Evolutionary conservation across 345 rosid genomes (phyloP).

Genomic region (Populus tremula): DNA sequence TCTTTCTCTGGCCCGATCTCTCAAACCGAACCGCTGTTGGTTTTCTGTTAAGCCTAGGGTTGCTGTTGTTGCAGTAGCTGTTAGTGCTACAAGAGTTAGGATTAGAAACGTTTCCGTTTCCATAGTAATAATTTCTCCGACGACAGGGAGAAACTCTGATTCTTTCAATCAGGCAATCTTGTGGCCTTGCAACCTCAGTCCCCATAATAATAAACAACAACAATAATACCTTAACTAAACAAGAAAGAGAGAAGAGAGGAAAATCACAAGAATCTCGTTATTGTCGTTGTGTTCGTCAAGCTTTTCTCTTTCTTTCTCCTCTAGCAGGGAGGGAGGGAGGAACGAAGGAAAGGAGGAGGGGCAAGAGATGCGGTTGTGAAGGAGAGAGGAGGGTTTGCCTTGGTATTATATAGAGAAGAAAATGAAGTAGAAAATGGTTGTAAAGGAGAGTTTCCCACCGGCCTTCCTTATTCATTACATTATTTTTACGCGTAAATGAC

Average conservation of each 20-base stretch:
- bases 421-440: neutral
- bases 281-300: neutral
- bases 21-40: conserved; percentile 33
- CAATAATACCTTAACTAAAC: neutral
- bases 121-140: conserved; percentile 38
- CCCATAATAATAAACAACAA: conserved; percentile 42
- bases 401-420: neutral
- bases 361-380: neutral
- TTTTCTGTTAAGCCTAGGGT: conserved; percentile 37
- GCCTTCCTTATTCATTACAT: neutral
- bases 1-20: conserved; percentile 32
- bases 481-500: neutral
- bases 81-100: neutral
- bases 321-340: neutral
- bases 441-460: neutral
- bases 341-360: neutral
- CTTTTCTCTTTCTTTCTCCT: neutral
- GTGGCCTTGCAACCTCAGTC: conserved; percentile 76
- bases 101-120: conserved; percentile 10
- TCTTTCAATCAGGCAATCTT: conserved; percentile 49
- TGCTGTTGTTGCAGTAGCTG: conserved; percentile 4
- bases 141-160: conserved; percentile 48
- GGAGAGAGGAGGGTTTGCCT: neutral
- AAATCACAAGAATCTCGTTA: neutral
- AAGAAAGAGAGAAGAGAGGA: neutral